Percentiles rank a stretch among this genome's conserved stretches.
These are phyloP conservation scores for Alternaria atra DNA, from an alignment of 2,329 filamentous ascomycete species.

Conservation along the genomic window DNA sequence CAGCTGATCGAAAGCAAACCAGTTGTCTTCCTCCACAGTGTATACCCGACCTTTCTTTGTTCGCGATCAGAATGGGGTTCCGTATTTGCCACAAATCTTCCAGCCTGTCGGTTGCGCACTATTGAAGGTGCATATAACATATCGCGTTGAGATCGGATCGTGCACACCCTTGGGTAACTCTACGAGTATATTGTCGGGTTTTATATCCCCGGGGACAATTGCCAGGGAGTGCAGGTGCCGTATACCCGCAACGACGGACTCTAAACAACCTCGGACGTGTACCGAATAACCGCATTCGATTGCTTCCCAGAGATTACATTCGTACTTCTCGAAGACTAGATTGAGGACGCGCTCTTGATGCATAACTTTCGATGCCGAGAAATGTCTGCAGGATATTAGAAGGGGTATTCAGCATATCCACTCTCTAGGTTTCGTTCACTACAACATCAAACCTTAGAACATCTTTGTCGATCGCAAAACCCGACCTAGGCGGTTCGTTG, in stretches of 20 bases:
- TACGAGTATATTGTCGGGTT: background rate
- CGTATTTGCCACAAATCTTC: background rate
- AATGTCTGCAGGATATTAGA: background rate
- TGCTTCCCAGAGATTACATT: background rate
- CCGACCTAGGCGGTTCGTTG: background rate
- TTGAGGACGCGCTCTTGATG: background rate
- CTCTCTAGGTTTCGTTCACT: slow-evolving; percentile 7
- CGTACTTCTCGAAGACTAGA: background rate
- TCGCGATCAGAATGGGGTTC: background rate
- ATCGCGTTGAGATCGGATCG: background rate
- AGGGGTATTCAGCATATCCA: slow-evolving; percentile 11
- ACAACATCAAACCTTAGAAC: slow-evolving; percentile 14
- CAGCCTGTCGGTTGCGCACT: background rate
- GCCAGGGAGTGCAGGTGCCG: background rate
- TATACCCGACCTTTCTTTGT: background rate
- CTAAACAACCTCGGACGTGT: background rate
- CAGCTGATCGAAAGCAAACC: slow-evolving; percentile 6
- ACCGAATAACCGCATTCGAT: background rate
- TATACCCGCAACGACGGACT: background rate
- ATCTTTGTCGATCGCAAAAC: slow-evolving; percentile 10
- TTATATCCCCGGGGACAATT: background rate
- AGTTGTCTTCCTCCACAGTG: slow-evolving; percentile 4
- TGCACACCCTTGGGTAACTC: background rate
- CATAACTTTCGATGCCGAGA: background rate
- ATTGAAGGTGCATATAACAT: slow-evolving; percentile 10